phyloP scores from a whole-genome alignment of 805 yeast genomes.

The Cyberlindnera samutprakarnensis region DNA sequence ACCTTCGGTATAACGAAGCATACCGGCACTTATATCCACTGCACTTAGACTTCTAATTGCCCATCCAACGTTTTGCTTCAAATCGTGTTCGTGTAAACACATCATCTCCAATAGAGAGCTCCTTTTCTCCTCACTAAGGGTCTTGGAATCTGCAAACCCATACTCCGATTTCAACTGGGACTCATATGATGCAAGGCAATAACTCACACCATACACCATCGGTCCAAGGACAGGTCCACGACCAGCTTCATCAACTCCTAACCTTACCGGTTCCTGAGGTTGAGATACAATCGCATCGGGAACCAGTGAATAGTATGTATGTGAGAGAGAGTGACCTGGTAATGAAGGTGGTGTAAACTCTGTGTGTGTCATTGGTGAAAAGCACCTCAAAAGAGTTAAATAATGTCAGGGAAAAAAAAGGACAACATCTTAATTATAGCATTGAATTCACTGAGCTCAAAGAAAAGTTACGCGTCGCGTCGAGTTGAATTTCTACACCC shows the following conservation, averaged over 20 bases:
- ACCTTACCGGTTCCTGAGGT: slow-evolving; percentile 33
- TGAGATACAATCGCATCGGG: slow-evolving; percentile 32
- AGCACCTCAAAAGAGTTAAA: too few species aligned
- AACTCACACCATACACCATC: slow-evolving; percentile 92
- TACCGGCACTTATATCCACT: slow-evolving; percentile 77
- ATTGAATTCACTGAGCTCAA: too few species aligned
- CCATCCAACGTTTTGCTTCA: slow-evolving; percentile 70
- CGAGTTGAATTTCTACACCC: too few species aligned
- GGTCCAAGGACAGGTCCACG: slow-evolving; percentile 98
- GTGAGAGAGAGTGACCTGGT: slow-evolving; percentile 36
- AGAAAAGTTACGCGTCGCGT: too few species aligned
- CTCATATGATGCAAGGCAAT: slow-evolving; percentile 51
- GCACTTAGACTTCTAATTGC: slow-evolving; percentile 82
- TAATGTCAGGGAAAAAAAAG: too few species aligned
- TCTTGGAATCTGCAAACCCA: slow-evolving; percentile 93
- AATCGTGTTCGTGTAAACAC: slow-evolving; percentile 36
- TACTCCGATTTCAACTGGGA: slow-evolving; percentile 38
- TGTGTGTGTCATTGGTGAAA: too few species aligned
- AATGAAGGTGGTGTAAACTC: slow-evolving; percentile 30
- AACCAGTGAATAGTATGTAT: slow-evolving; percentile 42
- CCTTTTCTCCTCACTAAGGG: slow-evolving; percentile 67
- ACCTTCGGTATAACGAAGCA: slow-evolving; percentile 44
- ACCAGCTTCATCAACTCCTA: slow-evolving; percentile 99
- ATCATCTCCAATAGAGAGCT: slow-evolving; percentile 52
- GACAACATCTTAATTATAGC: too few species aligned